These are phyloP conservation scores for Cryptosporidium andersoni DNA, from an alignment of 169 alveolate species.

Conservation along the genomic window DNA sequence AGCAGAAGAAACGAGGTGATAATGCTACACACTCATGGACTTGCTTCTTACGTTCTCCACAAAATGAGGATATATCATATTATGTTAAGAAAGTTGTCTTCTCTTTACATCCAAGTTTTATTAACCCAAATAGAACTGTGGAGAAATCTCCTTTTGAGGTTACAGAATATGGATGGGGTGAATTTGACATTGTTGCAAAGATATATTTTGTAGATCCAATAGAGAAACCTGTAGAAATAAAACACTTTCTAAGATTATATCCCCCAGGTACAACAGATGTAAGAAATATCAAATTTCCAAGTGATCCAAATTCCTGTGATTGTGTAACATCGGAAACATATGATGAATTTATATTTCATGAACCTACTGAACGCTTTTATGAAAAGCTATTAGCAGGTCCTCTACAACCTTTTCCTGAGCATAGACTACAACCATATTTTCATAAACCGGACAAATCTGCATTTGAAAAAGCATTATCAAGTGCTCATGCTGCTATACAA, in stretches of 20 bases:
- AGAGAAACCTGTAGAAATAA: conserved; percentile 83
- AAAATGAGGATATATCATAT: conserved; percentile 88
- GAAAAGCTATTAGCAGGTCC: conserved; percentile 75
- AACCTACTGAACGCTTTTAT: conserved; percentile 75
- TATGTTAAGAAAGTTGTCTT: conserved; percentile 88
- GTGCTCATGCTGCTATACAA: conserved; percentile 64
- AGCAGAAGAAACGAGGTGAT: conserved; percentile 89
- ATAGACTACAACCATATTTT: conserved; percentile 70
- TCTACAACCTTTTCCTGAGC: conserved; percentile 71
- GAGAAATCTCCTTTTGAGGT: conserved; percentile 87
- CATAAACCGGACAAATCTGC: conserved; percentile 34
- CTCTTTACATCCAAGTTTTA: conserved; percentile 90
- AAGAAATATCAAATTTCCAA: conserved; percentile 54
- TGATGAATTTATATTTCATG: conserved; percentile 73
- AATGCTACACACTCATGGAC: conserved; percentile 92
- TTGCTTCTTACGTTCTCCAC: conserved; percentile 89
- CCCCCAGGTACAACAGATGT: conserved; percentile 73
- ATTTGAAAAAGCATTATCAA: conserved; percentile 51
- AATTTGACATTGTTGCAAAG: conserved; percentile 84
- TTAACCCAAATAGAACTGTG: conserved; percentile 85
- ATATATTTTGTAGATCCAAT: conserved; percentile 83
- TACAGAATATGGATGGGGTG: conserved; percentile 92
- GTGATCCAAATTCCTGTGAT: conserved; percentile 23
- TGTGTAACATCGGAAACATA: conserved; percentile 72
- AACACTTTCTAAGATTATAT: conserved; percentile 80